Evolutionary conservation across 2,329 filamentous ascomycete genomes (phyloP).

Genomic region (Aspergillus cejpii): DNA sequence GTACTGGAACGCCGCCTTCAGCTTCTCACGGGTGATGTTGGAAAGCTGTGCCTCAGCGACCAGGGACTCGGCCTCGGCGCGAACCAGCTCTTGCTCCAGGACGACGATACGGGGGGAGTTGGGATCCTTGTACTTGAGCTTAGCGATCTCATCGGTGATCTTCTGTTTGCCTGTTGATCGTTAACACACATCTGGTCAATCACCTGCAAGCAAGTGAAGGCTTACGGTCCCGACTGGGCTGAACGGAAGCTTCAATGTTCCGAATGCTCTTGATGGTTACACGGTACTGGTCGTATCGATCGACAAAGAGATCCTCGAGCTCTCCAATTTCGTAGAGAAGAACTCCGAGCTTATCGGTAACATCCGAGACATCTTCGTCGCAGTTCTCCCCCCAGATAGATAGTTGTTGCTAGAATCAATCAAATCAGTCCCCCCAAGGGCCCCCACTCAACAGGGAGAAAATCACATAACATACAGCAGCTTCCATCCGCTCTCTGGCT

Average conservation of each 20-base stretch:
- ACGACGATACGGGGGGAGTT: constrained; percentile 97
- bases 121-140: constrained; percentile 99
- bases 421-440: no score
- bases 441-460: no score
- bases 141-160: constrained; percentile 96
- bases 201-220: constrained; percentile 9
- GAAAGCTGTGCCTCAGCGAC: constrained; percentile 96
- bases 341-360: constrained; percentile 97
- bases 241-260: constrained; percentile 97
- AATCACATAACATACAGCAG: constrained; percentile 89
- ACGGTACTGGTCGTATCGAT: constrained; percentile 98
- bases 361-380: constrained; percentile 96
- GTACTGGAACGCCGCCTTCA: constrained; percentile 96
- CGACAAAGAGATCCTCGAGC: constrained; percentile 95
- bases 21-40: constrained; percentile 98
- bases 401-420: constrained; percentile 73
- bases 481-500: constrained; percentile 94
- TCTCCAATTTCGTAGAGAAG: constrained; percentile 98
- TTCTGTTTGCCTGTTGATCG: constrained; percentile 77
- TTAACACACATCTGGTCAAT: not conserved
- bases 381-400: constrained; percentile 94
- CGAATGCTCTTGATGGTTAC: constrained; percentile 99
- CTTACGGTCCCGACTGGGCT: constrained; percentile 93
- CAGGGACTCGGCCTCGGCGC: constrained; percentile 96
- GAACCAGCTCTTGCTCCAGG: constrained; percentile 95